Percentiles rank a stretch among this genome's conserved stretches.
These are phyloP conservation scores for Irpex rosettiformis DNA, from an alignment of 1,284 basidiomycete species.

Conservation along the genomic window DNA sequence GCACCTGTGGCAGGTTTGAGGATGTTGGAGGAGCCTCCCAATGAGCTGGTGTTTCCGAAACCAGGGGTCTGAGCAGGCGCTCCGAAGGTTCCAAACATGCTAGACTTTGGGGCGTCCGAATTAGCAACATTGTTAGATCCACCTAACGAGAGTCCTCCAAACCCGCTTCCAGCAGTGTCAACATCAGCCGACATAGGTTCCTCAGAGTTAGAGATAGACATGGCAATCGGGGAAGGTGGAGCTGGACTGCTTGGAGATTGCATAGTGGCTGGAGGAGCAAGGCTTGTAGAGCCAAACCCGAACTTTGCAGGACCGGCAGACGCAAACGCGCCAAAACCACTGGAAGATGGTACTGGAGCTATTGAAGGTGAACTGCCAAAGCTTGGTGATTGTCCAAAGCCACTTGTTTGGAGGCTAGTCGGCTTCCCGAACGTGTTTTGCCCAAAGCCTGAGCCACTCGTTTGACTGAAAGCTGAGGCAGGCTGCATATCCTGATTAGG, in stretches of 20 bases:
- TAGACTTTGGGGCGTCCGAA: slow-evolving; percentile 5
- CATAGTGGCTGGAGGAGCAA: slow-evolving; percentile 13
- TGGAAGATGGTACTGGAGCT: slow-evolving; percentile 17
- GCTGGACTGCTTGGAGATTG: slow-evolving; percentile 7
- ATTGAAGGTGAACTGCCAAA: slow-evolving; percentile 15
- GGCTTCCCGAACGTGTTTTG: slow-evolving; percentile 15
- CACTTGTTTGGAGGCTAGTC: not conserved
- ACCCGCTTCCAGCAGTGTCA: slow-evolving; percentile 11
- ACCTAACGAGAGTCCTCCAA: slow-evolving; percentile 38
- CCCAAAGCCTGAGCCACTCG: slow-evolving; percentile 9
- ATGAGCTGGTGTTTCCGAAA: slow-evolving; percentile 24
- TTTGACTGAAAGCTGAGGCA: slow-evolving; percentile 14
- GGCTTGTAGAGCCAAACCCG: slow-evolving; percentile 20
- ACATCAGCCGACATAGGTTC: slow-evolving; percentile 32
- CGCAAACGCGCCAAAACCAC: slow-evolving; percentile 31
- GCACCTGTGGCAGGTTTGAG: slow-evolving; percentile 8
- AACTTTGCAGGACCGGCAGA: slow-evolving; percentile 29
- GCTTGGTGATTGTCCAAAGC: slow-evolving; percentile 21
- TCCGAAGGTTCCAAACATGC: not conserved
- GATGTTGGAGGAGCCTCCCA: slow-evolving; percentile 22
- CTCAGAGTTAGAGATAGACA: slow-evolving; percentile 24
- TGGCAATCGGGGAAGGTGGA: slow-evolving; percentile 14
- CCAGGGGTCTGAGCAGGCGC: slow-evolving; percentile 8
- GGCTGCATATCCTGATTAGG: slow-evolving; percentile 1
- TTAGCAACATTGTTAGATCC: slow-evolving; percentile 16